Evolutionary conservation across 106 monocot genomes (phyloP).

Genomic region (Platanthera zijinensis): DNA sequence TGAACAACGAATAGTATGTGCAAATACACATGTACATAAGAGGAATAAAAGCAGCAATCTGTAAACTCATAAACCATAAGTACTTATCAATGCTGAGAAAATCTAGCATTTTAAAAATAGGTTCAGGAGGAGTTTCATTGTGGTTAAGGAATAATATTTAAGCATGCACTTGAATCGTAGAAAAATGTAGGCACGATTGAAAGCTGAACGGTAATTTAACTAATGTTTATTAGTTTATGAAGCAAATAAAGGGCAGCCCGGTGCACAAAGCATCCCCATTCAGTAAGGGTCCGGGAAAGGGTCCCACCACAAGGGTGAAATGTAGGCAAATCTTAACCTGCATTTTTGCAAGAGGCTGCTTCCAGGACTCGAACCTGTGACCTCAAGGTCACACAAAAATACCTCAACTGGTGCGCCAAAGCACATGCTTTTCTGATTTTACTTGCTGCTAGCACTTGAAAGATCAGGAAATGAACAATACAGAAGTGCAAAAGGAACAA

Average conservation of each 20-base stretch:
- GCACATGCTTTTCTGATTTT: background rate
- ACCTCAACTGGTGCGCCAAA: no score
- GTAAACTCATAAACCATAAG: slow-evolving; percentile 15
- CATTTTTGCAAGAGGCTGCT: no score
- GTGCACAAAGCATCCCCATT: no score
- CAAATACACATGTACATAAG: slow-evolving; percentile 98
- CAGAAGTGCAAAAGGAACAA: background rate
- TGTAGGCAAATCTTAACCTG: no score
- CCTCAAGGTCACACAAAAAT: no score
- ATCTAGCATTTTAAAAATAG: background rate
- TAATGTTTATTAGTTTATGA: background rate
- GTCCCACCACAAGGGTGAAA: no score
- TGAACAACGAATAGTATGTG: slow-evolving; percentile 97
- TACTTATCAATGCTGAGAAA: background rate
- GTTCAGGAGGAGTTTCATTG: background rate
- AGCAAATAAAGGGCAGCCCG: background rate
- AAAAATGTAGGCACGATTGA: background rate
- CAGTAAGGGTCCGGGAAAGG: no score
- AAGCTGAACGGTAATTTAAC: background rate
- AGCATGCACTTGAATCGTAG: background rate
- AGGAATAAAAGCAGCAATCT: slow-evolving; percentile 94
- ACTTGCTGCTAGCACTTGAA: background rate
- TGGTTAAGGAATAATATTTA: background rate
- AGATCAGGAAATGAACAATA: background rate
- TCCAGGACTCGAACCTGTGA: no score